phyloP scores from a whole-genome alignment of 2,329 filamentous ascomycete species.

The Fusarium abutilonis region DNA sequence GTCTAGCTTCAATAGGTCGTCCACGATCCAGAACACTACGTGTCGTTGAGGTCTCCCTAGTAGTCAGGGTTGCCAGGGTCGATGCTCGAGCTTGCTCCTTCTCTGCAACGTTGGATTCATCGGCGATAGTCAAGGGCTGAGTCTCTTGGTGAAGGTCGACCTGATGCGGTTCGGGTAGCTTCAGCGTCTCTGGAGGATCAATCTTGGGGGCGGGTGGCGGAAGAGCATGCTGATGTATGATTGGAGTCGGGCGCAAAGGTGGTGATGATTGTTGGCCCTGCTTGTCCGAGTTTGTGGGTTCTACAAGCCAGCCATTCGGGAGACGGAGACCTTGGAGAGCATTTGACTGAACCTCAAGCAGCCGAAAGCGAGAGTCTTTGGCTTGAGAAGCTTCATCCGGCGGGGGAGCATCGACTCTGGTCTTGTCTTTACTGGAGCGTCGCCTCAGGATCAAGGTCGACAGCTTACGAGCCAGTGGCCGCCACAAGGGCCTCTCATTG shows the following conservation, averaged over 20 bases:
- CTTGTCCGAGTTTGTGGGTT: conserved; percentile 6
- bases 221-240: neutral
- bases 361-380: conserved; percentile 9
- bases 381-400: neutral
- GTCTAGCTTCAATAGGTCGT: conserved; percentile 17
- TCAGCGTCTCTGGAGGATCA: conserved; percentile 10
- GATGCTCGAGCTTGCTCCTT: conserved; percentile 4
- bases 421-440: conserved; percentile 12
- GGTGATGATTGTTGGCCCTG: neutral
- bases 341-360: conserved; percentile 21
- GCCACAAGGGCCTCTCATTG: conserved; percentile 24
- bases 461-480: conserved; percentile 23
- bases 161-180: conserved; percentile 1
- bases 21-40: conserved; percentile 19
- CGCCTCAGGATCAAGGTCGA: conserved; percentile 14
- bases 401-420: conserved; percentile 1
- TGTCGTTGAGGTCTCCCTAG: neutral
- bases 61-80: conserved; percentile 2
- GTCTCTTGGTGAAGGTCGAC: neutral
- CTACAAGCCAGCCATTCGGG: conserved; percentile 23
- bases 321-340: conserved; percentile 15
- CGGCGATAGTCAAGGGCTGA: no score
- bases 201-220: neutral
- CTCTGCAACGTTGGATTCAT: neutral
- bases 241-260: neutral